Evolutionary conservation across 192 early-diverging fungal species (phyloP), one percentile per base, ranked within the genome.

Genomic region (Coemansia sp.): DNA sequence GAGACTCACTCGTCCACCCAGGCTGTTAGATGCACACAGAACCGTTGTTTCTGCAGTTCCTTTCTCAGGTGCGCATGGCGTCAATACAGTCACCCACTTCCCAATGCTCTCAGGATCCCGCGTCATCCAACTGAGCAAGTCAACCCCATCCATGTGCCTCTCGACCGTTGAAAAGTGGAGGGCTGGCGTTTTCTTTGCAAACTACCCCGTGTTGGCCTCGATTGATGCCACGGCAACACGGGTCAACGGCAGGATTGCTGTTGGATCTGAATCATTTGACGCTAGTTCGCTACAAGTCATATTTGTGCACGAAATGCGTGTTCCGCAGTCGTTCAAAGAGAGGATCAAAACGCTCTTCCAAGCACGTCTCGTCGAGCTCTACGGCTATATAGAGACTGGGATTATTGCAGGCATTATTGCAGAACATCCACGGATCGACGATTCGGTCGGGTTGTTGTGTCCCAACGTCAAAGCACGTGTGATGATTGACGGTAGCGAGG

Each of bases 311-410:
- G 71, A 73, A 62, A 56, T 76, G 47, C 79, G 71, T 32, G 61
- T 52, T 18, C 32, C 79, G 0, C 63, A 61, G n/a, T 41, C 60
- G 5, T 67, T 82, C 54, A 76, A 70, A 60, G 49, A 65, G 11
- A 56, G 64, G 8, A 65, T 70, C 9, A 18, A 67, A 8, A 49
- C 66, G 43, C 42, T 82, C 41, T 70, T 82, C 21, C 42, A 37
- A 42, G 74, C 74, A 5, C 74, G 79, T 3, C 58, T 82, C 32
- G 79, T 82, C 15, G 79, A 82, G 71, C 67, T 82, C 40, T 82
- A 82, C 51, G 74, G 74, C 48, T 82, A 71, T 54, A 73, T 76
- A 9, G 74, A 82, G 41, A 76, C 74, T 5, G 79, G 79, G 6
- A 47, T 76, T 13, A 70, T 82, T n/a, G 70, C 79, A 11, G 79